phyloP scores from a whole-genome alignment of 169 alveolate species.

The Eimeria zaria region DNA sequence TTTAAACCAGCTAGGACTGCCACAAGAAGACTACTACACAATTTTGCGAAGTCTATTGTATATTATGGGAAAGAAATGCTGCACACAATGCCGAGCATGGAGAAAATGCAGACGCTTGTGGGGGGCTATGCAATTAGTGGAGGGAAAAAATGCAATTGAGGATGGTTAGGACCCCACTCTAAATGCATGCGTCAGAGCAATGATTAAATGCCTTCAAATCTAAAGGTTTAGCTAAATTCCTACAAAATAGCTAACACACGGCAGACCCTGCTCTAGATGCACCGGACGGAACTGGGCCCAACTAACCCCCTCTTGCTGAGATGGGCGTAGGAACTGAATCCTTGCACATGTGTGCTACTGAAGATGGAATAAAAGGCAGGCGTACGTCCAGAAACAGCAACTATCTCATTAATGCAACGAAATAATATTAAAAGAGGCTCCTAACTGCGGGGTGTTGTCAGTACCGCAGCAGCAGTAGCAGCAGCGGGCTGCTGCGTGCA shows the following conservation, averaged over 20 bases:
- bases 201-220: background rate
- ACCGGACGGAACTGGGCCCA: conserved; percentile 72
- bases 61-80: background rate
- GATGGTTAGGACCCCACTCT: background rate
- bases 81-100: conserved; percentile 31
- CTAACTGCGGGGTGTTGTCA: conserved; percentile 77
- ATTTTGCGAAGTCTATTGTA: background rate
- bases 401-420: conserved; percentile 23
- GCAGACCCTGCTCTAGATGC: conserved; percentile 39
- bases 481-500: conserved; percentile 81
- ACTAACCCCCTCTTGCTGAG: conserved; percentile 40
- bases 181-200: background rate
- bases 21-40: background rate
- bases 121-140: conserved; percentile 16
- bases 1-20: background rate
- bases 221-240: conserved; percentile 25
- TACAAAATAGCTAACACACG: background rate
- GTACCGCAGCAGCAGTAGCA: conserved; percentile 71
- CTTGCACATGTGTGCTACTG: conserved; percentile 18
- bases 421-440: background rate
- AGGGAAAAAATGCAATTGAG: background rate
- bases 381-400: conserved; percentile 1
- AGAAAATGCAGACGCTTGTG: conserved; percentile 3
- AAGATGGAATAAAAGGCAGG: background rate
- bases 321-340: background rate